phyloP scores from a whole-genome alignment of 2,329 filamentous ascomycete species.

The Pestalotiopsis sp. region DNA sequence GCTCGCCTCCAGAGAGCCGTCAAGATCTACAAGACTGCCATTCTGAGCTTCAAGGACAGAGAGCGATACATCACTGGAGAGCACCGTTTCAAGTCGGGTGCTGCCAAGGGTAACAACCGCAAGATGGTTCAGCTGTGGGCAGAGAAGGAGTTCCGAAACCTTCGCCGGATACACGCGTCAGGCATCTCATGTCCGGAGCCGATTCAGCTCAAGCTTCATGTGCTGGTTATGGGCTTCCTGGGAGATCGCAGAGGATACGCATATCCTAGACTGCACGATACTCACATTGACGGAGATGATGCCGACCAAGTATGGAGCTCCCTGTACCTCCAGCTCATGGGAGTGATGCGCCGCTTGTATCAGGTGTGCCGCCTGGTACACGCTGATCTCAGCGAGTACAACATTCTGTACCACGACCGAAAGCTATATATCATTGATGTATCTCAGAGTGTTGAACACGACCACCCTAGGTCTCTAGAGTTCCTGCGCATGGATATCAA shows the following conservation, averaged over 20 bases:
- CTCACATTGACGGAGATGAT: constrained; percentile 71
- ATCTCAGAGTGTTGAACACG: constrained; percentile 94
- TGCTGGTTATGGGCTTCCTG: constrained; percentile 92
- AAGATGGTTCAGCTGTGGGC: constrained; percentile 99
- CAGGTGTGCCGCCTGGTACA: constrained; percentile 91
- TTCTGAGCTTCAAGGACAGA: constrained; percentile 96
- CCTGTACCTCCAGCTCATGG: constrained; percentile 81
- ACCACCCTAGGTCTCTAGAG: constrained; percentile 89
- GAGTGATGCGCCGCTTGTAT: constrained; percentile 91
- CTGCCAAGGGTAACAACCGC: constrained; percentile 91
- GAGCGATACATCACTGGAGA: constrained; percentile 96
- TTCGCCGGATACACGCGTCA: constrained; percentile 80
- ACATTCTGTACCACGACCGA: constrained; percentile 84
- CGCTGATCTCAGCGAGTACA: constrained; percentile 97
- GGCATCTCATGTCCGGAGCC: constrained; percentile 92
- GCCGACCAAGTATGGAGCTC: constrained; percentile 72
- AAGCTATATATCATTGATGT: constrained; percentile 95
- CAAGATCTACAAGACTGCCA: constrained; percentile 99
- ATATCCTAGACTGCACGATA: constrained; percentile 86
- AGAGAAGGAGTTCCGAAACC: constrained; percentile 95
- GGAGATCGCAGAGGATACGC: constrained; percentile 86
- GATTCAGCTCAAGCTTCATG: constrained; percentile 86
- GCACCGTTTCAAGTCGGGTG: constrained; percentile 86
- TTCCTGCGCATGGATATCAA: constrained; percentile 99
- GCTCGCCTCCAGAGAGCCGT: constrained; percentile 77